Evolutionary conservation across 768 basidiomycete species (phyloP).

Genomic region (Sarcodon sp.): DNA sequence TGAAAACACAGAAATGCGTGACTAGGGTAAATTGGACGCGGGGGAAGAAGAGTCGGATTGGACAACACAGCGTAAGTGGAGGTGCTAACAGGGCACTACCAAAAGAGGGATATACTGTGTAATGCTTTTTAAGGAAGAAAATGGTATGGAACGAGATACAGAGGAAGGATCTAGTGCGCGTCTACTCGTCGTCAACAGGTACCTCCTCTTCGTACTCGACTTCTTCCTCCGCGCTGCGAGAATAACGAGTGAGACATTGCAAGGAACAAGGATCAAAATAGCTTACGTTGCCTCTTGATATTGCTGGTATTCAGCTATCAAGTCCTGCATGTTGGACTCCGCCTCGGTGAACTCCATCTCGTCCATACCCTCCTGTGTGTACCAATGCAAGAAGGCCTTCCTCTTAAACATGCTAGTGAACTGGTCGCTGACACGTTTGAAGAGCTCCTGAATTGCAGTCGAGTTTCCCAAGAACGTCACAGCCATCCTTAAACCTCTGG

Average conservation of each 20-base stretch:
- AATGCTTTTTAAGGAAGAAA: too few relatives aligned
- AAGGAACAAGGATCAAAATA: not conserved
- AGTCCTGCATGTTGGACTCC: constrained; percentile 98
- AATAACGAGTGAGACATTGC: constrained; percentile 4
- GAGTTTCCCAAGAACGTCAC: constrained; percentile 98
- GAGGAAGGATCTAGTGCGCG: constrained; percentile 5
- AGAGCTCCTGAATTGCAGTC: constrained; percentile 93
- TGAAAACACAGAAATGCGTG: too few relatives aligned
- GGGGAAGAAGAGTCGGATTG: too few relatives aligned
- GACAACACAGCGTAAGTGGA: too few relatives aligned
- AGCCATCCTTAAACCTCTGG: constrained; percentile 91
- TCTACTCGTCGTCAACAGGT: constrained; percentile 43
- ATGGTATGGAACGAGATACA: not conserved
- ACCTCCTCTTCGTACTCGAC: constrained; percentile 82
- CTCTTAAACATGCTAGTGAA: constrained; percentile 99
- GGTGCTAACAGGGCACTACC: too few relatives aligned
- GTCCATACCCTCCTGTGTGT: constrained; percentile 99
- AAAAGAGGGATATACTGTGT: too few relatives aligned
- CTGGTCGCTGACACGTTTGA: constrained; percentile 97
- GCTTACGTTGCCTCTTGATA: constrained; percentile 90
- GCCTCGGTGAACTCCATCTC: constrained; percentile 99
- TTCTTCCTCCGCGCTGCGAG: constrained; percentile 67
- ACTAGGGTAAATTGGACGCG: too few relatives aligned
- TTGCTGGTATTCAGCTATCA: constrained; percentile 96
- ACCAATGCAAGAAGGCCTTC: constrained; percentile 98